These are phyloP conservation scores for Cetradonia linearis DNA, from an alignment of 495 filamentous ascomycete species.

Conservation along the genomic window DNA sequence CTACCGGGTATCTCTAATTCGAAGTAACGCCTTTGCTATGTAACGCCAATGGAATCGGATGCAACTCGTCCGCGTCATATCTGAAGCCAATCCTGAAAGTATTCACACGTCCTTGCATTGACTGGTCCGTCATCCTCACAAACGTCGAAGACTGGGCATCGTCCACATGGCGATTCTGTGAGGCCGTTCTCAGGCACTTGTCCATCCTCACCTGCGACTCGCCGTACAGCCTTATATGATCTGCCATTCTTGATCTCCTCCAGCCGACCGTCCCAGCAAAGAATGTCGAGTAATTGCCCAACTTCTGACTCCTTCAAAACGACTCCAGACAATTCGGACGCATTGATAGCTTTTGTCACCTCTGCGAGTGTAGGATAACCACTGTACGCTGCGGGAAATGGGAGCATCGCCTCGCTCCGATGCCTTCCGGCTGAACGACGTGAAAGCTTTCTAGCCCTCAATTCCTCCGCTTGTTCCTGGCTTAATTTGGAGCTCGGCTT, in stretches of 20 bases:
- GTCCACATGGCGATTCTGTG: conserved; percentile 80
- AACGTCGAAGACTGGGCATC: conserved; percentile 86
- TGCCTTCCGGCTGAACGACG: conserved; percentile 14
- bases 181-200: conserved; percentile 49
- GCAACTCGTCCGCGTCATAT: not conserved
- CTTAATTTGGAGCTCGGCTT: conserved; percentile 11
- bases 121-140: conserved; percentile 84
- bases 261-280: conserved; percentile 69
- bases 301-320: conserved; percentile 56
- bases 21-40: conserved; percentile 11
- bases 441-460: conserved; percentile 15
- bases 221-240: conserved; percentile 40
- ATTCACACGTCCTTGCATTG: conserved; percentile 80
- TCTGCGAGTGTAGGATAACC: conserved; percentile 66
- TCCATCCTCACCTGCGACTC: conserved; percentile 31
- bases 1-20: conserved; percentile 13
- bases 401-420: conserved; percentile 32
- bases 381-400: conserved; percentile 57
- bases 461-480: conserved; percentile 17
- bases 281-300: conserved; percentile 68
- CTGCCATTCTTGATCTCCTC: conserved; percentile 41
- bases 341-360: conserved; percentile 62
- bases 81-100: conserved; percentile 73
- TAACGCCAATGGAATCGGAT: not conserved
- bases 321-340: conserved; percentile 44